Evolutionary conservation across 179 eudicot species (phyloP).

Genomic region (Carnegiea gigantea): DNA sequence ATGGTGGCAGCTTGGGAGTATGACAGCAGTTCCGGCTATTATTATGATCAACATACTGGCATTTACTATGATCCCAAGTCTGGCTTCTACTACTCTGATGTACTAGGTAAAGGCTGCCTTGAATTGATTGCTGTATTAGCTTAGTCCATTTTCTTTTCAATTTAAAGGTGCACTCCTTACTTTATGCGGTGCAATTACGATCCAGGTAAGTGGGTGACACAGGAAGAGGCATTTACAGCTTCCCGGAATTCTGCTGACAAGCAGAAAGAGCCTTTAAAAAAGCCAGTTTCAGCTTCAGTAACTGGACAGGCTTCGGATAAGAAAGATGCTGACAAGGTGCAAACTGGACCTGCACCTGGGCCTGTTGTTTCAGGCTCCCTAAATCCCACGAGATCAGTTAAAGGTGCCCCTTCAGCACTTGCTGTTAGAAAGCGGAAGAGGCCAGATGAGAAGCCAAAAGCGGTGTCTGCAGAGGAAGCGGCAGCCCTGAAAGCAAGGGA

Average conservation of each 20-base stretch:
- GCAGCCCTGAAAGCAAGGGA: conserved; percentile 94
- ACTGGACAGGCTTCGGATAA: conserved; percentile 32
- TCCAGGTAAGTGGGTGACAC: conserved; percentile 95
- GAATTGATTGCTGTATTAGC: background rate
- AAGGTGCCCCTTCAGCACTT: conserved; percentile 75
- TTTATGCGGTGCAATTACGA: conserved; percentile 1
- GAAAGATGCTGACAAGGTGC: conserved; percentile 35
- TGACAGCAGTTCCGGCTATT: conserved; percentile 76
- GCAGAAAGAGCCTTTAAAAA: conserved; percentile 48
- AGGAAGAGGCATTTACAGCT: conserved; percentile 81
- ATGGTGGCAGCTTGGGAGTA: conserved; percentile 75
- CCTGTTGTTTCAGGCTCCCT: conserved; percentile 52
- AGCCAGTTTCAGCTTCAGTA: conserved; percentile 31
- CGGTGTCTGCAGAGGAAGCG: conserved; percentile 66
- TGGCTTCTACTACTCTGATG: conserved; percentile 85
- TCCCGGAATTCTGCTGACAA: conserved; percentile 41
- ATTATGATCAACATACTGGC: conserved; percentile 60
- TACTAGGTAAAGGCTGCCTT: conserved; percentile 55
- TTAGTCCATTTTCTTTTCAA: background rate
- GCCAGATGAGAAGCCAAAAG: conserved; percentile 57
- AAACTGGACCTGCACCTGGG: conserved; percentile 51
- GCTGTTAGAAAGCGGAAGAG: conserved; percentile 75
- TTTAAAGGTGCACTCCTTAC: background rate
- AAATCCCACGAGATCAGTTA: conserved; percentile 64
- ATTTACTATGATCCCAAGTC: conserved; percentile 88